These are phyloP conservation scores for Colletotrichum agaves DNA, from an alignment of 2,329 filamentous ascomycete genomes.

Conservation along the genomic window DNA sequence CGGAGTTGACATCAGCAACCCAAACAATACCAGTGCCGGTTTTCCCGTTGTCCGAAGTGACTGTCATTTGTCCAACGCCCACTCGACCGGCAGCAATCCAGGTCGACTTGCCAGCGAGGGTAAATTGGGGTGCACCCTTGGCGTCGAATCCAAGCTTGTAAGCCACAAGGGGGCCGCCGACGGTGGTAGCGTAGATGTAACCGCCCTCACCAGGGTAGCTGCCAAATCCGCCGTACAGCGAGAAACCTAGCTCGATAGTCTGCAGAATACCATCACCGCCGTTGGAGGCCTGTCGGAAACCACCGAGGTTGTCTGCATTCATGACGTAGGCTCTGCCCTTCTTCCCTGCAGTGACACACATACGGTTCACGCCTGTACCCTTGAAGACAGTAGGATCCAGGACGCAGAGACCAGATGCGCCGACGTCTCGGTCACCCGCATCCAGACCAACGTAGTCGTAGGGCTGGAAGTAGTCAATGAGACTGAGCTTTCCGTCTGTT, in stretches of 20 bases:
- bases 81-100: conserved; percentile 44
- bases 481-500: conserved; percentile 37
- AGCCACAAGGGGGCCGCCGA: conserved; percentile 41
- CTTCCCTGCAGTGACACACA: conserved; percentile 53
- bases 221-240: conserved; percentile 51
- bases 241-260: conserved; percentile 46
- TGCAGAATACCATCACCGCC: conserved; percentile 51
- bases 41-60: conserved; percentile 50
- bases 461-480: conserved; percentile 54
- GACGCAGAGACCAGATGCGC: conserved; percentile 47
- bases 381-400: conserved; percentile 48
- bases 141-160: conserved; percentile 39
- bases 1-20: conserved; percentile 52
- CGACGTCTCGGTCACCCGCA: conserved; percentile 53
- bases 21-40: conserved; percentile 53
- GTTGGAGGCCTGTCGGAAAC: conserved; percentile 50
- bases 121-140: conserved; percentile 45
- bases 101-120: conserved; percentile 43
- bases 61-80: conserved; percentile 47
- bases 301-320: conserved; percentile 54
- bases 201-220: conserved; percentile 56
- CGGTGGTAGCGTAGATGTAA: conserved; percentile 50
- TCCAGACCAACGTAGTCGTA: conserved; percentile 52
- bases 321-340: conserved; percentile 53
- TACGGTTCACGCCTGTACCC: conserved; percentile 47